Evolutionary conservation across 768 basidiomycete species (phyloP).

Genomic region (Pleurotus salmoneostramineus): DNA sequence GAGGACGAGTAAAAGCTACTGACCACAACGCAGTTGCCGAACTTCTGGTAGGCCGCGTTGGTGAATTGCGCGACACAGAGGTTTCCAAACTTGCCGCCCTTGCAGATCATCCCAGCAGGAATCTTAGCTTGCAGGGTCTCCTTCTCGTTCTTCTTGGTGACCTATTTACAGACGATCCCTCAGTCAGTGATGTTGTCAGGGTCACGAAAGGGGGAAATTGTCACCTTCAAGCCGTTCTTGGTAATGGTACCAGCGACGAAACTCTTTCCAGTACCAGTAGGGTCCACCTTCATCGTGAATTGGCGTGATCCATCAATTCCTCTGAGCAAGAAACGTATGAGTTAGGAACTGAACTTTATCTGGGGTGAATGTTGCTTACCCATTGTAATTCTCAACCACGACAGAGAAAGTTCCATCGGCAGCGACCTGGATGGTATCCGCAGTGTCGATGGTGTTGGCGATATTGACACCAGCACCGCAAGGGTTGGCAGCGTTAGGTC

Average conservation of each 20-base stretch:
- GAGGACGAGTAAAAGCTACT: not conserved
- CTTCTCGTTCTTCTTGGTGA: conserved; percentile 30
- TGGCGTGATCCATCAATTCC: conserved; percentile 45
- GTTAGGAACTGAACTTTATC: too few species aligned
- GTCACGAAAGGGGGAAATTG: not conserved
- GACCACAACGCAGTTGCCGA: conserved; percentile 55
- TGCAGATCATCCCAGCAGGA: conserved; percentile 45
- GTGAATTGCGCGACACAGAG: conserved; percentile 50
- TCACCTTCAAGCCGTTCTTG: conserved; percentile 43
- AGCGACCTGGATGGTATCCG: conserved; percentile 28
- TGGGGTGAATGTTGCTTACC: conserved; percentile 21
- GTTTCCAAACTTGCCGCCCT: conserved; percentile 39
- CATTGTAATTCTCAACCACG: conserved; percentile 42
- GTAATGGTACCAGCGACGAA: conserved; percentile 34
- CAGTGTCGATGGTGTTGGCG: conserved; percentile 31
- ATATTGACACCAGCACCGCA: conserved; percentile 41
- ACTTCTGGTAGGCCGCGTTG: conserved; percentile 36
- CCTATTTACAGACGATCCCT: conserved; percentile 12
- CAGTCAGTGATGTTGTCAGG: not conserved
- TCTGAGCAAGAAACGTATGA: conserved; percentile 14
- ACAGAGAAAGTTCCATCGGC: conserved; percentile 38
- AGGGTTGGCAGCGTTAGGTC: conserved; percentile 24
- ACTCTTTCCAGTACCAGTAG: conserved; percentile 35
- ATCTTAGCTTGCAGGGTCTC: conserved; percentile 39
- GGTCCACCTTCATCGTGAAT: conserved; percentile 41